phyloP scores from a whole-genome alignment of 768 basidiomycete species.

The Termitomyces sp. region DNA sequence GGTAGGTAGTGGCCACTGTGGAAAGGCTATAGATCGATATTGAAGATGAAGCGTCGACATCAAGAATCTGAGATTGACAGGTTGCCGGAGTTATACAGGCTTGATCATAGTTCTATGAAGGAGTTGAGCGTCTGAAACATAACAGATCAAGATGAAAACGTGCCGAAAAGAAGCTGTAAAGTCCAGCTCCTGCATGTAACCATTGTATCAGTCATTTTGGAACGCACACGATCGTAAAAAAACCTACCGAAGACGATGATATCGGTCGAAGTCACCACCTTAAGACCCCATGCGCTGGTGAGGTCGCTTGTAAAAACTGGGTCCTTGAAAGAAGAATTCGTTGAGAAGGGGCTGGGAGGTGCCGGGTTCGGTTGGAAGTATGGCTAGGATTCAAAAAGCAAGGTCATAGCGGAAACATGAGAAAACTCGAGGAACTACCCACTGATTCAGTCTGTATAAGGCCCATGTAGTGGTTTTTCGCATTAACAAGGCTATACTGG shows the following conservation, averaged over 20 bases:
- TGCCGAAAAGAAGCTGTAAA: conserved; percentile 67
- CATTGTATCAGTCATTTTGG: background rate
- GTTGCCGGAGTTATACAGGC: conserved; percentile 35
- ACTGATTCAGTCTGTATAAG: conserved; percentile 74
- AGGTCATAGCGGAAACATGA: background rate
- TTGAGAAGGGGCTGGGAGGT: conserved; percentile 51
- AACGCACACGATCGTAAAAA: background rate
- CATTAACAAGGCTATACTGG: conserved; percentile 60
- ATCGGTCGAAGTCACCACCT: conserved; percentile 44
- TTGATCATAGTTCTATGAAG: conserved; percentile 43
- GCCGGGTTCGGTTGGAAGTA: conserved; percentile 62
- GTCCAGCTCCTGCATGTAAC: conserved; percentile 44
- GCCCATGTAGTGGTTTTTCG: conserved; percentile 65
- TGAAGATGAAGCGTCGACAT: conserved; percentile 44
- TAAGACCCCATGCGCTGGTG: conserved; percentile 51
- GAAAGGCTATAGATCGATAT: conserved; percentile 54
- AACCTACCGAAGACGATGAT: conserved; percentile 58
- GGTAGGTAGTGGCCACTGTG: conserved; percentile 50
- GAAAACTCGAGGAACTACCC: conserved; percentile 15
- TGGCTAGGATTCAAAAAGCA: conserved; percentile 35
- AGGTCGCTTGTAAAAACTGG: conserved; percentile 37
- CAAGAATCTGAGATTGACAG: conserved; percentile 56
- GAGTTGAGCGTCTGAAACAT: background rate
- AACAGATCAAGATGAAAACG: background rate
- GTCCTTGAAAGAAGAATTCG: conserved; percentile 44